These are phyloP conservation scores for Russula griseocarnosa DNA, from an alignment of 768 basidiomycete species.

Conservation along the genomic window DNA sequence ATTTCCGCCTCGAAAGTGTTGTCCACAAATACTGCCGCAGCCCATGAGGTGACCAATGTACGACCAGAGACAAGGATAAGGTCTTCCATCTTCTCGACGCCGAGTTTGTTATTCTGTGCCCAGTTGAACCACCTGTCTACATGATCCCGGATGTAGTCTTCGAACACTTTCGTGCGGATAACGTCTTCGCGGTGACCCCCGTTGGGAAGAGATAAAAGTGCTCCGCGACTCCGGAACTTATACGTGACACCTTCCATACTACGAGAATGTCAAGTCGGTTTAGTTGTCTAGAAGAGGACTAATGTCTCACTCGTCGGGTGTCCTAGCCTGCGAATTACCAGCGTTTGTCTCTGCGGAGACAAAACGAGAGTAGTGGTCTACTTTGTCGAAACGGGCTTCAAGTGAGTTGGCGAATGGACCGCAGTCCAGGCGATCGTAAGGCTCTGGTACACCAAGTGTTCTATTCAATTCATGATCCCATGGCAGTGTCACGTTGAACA, in stretches of 20 bases:
- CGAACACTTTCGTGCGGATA: constrained; percentile 5
- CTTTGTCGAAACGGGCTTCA: no score
- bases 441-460: no score
- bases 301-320: constrained; percentile 1
- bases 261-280: background rate
- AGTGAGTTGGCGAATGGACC: no score
- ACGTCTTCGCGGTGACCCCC: background rate
- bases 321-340: background rate
- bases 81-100: constrained; percentile 14
- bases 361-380: background rate
- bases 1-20: background rate
- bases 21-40: background rate
- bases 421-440: no score
- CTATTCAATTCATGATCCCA: no score
- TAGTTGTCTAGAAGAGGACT: background rate
- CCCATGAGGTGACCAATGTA: constrained; percentile 12
- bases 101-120: background rate
- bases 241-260: background rate
- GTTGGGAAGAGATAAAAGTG: background rate
- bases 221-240: background rate
- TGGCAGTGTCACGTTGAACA: no score
- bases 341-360: background rate
- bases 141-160: constrained; percentile 7
- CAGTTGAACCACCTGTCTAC: constrained; percentile 2
- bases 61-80: constrained; percentile 18